A percentile compares a stretch with the other conserved stretches of the same genome.
Evolutionary conservation across 78 protist species (phyloP).

Genomic region (Cyanophora paradoxa): DNA sequence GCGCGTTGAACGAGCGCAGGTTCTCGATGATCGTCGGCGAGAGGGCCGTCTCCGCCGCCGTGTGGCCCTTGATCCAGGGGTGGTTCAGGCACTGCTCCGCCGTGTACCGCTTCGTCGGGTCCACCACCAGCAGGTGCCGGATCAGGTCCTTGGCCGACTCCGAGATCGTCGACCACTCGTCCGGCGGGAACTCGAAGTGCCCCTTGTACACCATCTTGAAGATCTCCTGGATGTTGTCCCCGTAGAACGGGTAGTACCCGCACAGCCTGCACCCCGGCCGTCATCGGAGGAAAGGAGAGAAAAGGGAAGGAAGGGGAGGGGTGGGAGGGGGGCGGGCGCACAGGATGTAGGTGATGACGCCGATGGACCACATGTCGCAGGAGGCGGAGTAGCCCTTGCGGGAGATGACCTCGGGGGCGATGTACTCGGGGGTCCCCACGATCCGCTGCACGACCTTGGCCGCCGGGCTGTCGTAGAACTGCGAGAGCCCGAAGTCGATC

Average conservation of each 20-base stretch:
- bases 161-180: background rate
- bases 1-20: too few species aligned
- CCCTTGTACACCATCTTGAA: background rate
- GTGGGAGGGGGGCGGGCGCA: slow-evolving; percentile 22
- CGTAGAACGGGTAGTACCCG: slow-evolving; percentile 16
- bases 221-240: background rate
- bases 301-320: background rate
- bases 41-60: too few species aligned
- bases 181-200: too few species aligned
- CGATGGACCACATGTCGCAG: slow-evolving; percentile 48
- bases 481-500: slow-evolving; percentile 30
- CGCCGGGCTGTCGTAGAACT: background rate
- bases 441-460: background rate
- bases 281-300: background rate
- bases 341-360: slow-evolving; percentile 40
- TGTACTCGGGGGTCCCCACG: slow-evolving; percentile 28
- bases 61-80: slow-evolving; percentile 25
- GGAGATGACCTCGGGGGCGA: slow-evolving; percentile 28
- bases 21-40: too few species aligned
- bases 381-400: slow-evolving; percentile 7
- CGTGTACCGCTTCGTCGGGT: background rate
- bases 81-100: background rate
- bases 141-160: background rate
- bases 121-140: background rate
- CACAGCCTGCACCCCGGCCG: background rate